Percentiles rank a stretch among this genome's conserved stretches.
Conservation (phyloP, 345 rosid genomes). For the Nasturtium officinale region DNA sequence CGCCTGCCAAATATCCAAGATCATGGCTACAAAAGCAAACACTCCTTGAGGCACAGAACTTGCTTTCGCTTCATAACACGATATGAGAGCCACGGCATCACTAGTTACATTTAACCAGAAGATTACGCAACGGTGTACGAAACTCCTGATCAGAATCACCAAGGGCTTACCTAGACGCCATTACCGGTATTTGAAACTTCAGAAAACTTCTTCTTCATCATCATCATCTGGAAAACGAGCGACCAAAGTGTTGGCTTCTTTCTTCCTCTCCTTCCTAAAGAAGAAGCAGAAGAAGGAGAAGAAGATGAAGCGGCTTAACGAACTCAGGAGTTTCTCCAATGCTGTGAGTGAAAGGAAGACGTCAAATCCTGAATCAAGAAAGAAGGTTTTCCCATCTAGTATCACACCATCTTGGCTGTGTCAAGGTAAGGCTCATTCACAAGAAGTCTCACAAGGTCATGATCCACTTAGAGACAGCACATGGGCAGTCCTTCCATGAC, state of each 20-base stretch:
- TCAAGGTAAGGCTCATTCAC: constrained; percentile 21
- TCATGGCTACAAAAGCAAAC: constrained; percentile 27
- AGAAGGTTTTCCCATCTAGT: constrained; percentile 27
- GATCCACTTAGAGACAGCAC: constrained; percentile 41
- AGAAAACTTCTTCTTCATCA: background rate
- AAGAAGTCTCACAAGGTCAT: constrained; percentile 15
- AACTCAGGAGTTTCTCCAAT: constrained; percentile 38
- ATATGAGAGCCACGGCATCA: constrained; percentile 34
- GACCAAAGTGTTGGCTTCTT: constrained; percentile 27
- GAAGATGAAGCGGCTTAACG: constrained; percentile 43
- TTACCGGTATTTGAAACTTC: constrained; percentile 31
- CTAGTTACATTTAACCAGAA: constrained; percentile 31
- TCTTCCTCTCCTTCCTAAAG: constrained; percentile 40
- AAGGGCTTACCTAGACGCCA: constrained; percentile 31
- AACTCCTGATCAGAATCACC: constrained; percentile 30
- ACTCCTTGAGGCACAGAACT: constrained; percentile 1
- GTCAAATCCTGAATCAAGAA: constrained; percentile 24
- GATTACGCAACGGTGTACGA: constrained; percentile 24
- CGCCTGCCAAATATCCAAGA: constrained; percentile 21
- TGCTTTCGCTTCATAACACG: background rate
- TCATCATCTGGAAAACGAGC: constrained; percentile 29
- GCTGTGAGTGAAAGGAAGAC: constrained; percentile 22
- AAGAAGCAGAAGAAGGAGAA: constrained; percentile 40
- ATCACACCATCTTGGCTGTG: constrained; percentile 26
- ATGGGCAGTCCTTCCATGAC: constrained; percentile 34